These are phyloP conservation scores for Diaporthe sp. DNA, from an alignment of 2,329 filamentous ascomycete genomes.

Conservation along the genomic window DNA sequence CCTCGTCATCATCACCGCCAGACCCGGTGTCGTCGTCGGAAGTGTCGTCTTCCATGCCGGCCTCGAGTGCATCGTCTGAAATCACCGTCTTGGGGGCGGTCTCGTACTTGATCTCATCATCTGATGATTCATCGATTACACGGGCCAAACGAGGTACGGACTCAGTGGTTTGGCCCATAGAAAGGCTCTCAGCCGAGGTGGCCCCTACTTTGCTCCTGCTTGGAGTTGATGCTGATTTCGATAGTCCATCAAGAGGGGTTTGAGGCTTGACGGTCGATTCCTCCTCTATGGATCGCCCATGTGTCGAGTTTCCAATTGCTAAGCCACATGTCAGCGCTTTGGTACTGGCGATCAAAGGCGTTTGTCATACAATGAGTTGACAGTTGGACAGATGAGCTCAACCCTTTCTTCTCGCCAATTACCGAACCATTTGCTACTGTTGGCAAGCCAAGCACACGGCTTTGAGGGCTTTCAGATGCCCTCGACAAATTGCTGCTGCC, in stretches of 20 bases:
- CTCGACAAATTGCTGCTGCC: neutral
- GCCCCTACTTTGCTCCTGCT: neutral
- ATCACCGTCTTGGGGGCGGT: neutral
- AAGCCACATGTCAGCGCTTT: neutral
- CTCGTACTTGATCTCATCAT: constrained; percentile 41
- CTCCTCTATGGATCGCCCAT: neutral
- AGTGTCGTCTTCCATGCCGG: constrained; percentile 6
- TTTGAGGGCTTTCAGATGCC: neutral
- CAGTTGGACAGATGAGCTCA: neutral
- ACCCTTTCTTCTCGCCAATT: neutral
- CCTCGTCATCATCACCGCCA: constrained; percentile 26
- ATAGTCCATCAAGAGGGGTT: neutral
- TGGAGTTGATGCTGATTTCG: neutral
- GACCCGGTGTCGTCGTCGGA: constrained; percentile 20
- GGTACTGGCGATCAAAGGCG: too few relatives aligned
- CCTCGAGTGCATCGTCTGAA: neutral
- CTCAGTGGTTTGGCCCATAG: neutral
- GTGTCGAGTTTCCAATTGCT: neutral
- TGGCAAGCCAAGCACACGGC: neutral
- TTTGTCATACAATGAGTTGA: constrained; percentile 1
- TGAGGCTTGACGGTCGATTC: neutral
- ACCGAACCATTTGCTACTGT: neutral
- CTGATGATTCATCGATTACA: neutral
- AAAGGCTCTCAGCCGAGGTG: neutral
- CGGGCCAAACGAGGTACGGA: neutral